Percentiles rank a stretch among this genome's conserved stretches.
Conservation (phyloP, 1,139 yeast species). For the Starmera stellimalicola region DNA sequence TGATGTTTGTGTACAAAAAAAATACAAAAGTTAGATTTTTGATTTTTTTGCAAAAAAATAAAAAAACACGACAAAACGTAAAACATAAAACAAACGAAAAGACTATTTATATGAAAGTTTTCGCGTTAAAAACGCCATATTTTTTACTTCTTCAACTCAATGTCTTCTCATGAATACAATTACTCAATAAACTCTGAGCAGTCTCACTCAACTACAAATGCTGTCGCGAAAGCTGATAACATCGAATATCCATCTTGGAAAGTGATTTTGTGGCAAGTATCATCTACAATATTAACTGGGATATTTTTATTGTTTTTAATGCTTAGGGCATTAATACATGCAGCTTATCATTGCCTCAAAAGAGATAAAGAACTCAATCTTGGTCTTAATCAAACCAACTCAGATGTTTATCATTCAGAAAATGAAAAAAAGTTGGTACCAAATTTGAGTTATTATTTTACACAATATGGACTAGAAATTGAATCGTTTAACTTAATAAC, state of each 20-base stretch:
- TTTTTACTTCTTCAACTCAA: neutral
- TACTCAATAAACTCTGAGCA: neutral
- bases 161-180: neutral
- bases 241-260: neutral
- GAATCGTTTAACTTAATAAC: constrained; percentile 56
- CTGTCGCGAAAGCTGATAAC: too few species aligned
- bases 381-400: neutral
- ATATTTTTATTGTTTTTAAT: neutral
- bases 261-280: neutral
- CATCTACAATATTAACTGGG: neutral
- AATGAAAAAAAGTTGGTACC: constrained; percentile 29
- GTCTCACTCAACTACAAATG: too few species aligned
- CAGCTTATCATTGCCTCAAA: neutral
- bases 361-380: neutral
- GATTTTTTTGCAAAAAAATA: constrained; percentile 3
- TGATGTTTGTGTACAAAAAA: neutral
- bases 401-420: constrained; percentile 3
- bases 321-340: neutral
- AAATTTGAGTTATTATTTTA: constrained; percentile 58
- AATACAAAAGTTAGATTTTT: neutral
- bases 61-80: too few species aligned
- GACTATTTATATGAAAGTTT: neutral
- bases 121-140: neutral
- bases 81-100: neutral
- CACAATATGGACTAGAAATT: constrained; percentile 48